A percentile compares a stretch with the other conserved stretches of the same genome.
phyloP scores from a whole-genome alignment of 345 rosid genomes.

The Rhizophora mangle region DNA sequence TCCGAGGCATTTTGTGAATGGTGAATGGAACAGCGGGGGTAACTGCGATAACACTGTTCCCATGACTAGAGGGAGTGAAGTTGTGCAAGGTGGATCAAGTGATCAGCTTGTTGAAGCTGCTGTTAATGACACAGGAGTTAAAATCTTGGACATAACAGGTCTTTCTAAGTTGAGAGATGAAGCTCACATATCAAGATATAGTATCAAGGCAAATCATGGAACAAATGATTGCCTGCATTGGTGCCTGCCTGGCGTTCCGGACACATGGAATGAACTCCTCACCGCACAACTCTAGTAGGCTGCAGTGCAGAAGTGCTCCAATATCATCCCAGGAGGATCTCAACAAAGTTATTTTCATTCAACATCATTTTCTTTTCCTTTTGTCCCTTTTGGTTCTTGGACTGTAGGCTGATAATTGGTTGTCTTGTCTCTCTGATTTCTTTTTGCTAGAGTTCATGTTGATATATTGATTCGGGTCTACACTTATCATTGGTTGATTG shows the following conservation, averaged over 20 bases:
- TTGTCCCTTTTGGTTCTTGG: no score
- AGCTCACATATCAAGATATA: conserved; percentile 34
- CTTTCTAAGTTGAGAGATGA: conserved; percentile 34
- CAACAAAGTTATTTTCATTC: no score
- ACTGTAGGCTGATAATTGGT: no score
- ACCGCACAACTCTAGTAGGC: no score
- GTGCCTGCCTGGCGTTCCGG: neutral
- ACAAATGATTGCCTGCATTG: neutral
- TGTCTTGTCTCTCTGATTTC: no score
- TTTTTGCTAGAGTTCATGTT: no score
- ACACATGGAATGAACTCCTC: no score
- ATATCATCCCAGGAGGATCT: no score
- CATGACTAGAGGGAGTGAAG: neutral
- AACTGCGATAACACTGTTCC: neutral
- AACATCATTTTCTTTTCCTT: no score
- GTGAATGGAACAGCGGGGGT: neutral
- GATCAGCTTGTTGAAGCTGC: conserved; percentile 24
- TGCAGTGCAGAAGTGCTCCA: no score
- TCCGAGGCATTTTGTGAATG: neutral
- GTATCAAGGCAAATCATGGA: neutral
- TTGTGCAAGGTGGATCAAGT: conserved; percentile 16
- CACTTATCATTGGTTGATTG: no score
- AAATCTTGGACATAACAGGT: conserved; percentile 29
- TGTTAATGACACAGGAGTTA: conserved; percentile 24
- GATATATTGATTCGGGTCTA: no score